phyloP scores from a whole-genome alignment of 306 rosid species.

The Cucurbita ficifolia region DNA sequence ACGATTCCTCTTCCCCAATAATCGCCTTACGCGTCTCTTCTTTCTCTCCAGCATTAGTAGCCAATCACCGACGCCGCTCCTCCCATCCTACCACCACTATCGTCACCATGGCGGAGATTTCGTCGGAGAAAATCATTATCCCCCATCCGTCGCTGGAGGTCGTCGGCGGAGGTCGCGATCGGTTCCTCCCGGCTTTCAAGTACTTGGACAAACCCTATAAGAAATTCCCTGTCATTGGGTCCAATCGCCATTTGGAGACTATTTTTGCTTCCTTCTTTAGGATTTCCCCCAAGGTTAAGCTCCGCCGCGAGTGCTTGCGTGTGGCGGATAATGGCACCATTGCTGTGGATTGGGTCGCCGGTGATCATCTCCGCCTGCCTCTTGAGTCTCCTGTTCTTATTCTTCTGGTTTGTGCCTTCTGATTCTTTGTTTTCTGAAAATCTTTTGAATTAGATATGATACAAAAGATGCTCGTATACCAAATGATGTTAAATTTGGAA shows the following conservation, averaged over 20 bases:
- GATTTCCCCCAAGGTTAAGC: conserved; percentile 34
- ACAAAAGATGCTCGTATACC: background rate
- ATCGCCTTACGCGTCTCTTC: background rate
- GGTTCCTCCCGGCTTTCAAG: conserved; percentile 35
- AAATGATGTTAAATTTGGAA: background rate
- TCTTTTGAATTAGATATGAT: background rate
- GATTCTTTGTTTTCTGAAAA: background rate
- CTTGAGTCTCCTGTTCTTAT: conserved; percentile 57
- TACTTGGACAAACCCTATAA: conserved; percentile 31
- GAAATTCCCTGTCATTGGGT: conserved; percentile 40
- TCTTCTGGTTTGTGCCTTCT: conserved; percentile 46
- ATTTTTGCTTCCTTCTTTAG: conserved; percentile 69
- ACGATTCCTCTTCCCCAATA: background rate
- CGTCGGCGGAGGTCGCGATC: conserved; percentile 39
- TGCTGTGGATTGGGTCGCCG: conserved; percentile 77
- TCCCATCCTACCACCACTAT: conserved; percentile 12
- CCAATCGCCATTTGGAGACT: conserved; percentile 69
- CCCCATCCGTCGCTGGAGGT: conserved; percentile 51
- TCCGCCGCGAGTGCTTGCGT: conserved; percentile 62
- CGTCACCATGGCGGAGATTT: conserved; percentile 14
- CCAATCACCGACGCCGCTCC: background rate
- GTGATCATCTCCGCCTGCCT: conserved; percentile 31
- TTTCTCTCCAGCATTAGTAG: background rate
- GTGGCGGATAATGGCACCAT: conserved; percentile 53
- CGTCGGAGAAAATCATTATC: background rate